Percentiles rank a stretch among this genome's conserved stretches.
These are phyloP conservation scores for Urochloa ruziziensis DNA, from an alignment of 176 grass and related monocot genomes.

Conservation along the genomic window DNA sequence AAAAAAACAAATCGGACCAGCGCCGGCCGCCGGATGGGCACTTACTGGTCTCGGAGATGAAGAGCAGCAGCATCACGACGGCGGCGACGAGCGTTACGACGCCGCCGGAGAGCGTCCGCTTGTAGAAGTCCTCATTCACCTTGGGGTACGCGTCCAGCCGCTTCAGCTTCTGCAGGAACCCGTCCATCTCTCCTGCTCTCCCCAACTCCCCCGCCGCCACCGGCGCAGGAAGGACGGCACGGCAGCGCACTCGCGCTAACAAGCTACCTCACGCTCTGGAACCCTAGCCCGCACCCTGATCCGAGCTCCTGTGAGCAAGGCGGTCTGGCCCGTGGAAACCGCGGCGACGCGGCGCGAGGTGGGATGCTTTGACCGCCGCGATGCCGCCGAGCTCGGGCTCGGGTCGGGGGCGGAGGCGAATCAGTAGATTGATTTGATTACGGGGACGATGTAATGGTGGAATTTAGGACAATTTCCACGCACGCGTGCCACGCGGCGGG, in stretches of 20 bases:
- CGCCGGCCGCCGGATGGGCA: neutral
- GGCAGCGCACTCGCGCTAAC: neutral
- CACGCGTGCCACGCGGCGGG: conserved; percentile 31
- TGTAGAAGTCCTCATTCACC: conserved; percentile 98
- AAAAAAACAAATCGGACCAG: neutral
- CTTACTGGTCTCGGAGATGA: conserved; percentile 95
- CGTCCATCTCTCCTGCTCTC: conserved; percentile 43
- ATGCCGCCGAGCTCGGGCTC: conserved; percentile 31
- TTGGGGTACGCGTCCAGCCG: conserved; percentile 95
- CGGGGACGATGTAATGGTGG: conserved; percentile 14
- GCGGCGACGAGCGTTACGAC: conserved; percentile 81
- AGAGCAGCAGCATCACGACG: conserved; percentile 79
- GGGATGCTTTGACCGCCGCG: conserved; percentile 36
- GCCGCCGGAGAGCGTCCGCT: conserved; percentile 88
- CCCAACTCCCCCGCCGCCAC: neutral
- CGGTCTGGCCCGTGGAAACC: neutral
- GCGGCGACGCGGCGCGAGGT: neutral
- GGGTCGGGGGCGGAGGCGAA: neutral
- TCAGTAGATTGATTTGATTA: conserved; percentile 6
- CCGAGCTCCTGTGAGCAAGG: conserved; percentile 2
- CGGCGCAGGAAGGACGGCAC: neutral
- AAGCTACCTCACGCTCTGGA: neutral
- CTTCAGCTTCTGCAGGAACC: conserved; percentile 73
- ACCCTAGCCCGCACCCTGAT: conserved; percentile 23
- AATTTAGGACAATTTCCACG: neutral